Evolutionary conservation across 1,284 basidiomycete species (phyloP).

Genomic region (Leccinum fuscescens): DNA sequence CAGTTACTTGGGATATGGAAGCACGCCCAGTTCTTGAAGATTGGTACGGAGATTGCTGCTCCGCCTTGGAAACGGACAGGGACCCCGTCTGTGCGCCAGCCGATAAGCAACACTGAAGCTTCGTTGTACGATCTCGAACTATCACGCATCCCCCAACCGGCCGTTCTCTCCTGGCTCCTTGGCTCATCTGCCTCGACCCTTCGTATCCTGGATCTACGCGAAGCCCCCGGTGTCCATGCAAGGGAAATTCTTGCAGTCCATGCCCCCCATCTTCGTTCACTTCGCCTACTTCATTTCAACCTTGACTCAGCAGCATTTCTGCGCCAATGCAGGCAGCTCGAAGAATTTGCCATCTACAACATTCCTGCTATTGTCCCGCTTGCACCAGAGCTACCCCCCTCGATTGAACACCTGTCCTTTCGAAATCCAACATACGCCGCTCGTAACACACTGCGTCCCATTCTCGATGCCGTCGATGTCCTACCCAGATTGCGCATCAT

Average conservation of each 20-base stretch:
- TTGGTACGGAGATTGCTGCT: slow-evolving; percentile 41
- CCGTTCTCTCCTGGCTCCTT: slow-evolving; percentile 41
- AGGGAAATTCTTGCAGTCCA: slow-evolving; percentile 30
- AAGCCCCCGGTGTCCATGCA: slow-evolving; percentile 32
- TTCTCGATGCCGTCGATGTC: slow-evolving; percentile 35
- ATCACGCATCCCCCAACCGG: slow-evolving; percentile 33
- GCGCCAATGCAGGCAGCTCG: slow-evolving; percentile 38
- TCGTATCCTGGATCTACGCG: slow-evolving; percentile 42
- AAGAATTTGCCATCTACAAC: slow-evolving; percentile 42
- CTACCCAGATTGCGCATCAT: slow-evolving; percentile 39
- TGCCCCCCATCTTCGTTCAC: slow-evolving; percentile 39
- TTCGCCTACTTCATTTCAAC: slow-evolving; percentile 41
- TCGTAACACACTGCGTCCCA: slow-evolving; percentile 27
- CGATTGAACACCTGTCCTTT: slow-evolving; percentile 42
- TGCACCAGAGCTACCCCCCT: slow-evolving; percentile 32
- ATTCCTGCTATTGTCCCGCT: slow-evolving; percentile 37
- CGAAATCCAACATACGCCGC: slow-evolving; percentile 31
- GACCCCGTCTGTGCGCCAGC: slow-evolving; percentile 9
- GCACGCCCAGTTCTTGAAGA: slow-evolving; percentile 38
- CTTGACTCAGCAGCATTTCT: slow-evolving; percentile 34
- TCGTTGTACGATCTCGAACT: slow-evolving; percentile 44
- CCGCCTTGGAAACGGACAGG: slow-evolving; percentile 25
- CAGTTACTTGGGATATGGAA: slow-evolving; percentile 43
- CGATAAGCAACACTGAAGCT: slow-evolving; percentile 3
- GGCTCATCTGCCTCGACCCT: slow-evolving; percentile 35